Base-by-base conservation (phyloP, 164 flowering plant species). In the Magnolia kwangsiensis region DNA sequence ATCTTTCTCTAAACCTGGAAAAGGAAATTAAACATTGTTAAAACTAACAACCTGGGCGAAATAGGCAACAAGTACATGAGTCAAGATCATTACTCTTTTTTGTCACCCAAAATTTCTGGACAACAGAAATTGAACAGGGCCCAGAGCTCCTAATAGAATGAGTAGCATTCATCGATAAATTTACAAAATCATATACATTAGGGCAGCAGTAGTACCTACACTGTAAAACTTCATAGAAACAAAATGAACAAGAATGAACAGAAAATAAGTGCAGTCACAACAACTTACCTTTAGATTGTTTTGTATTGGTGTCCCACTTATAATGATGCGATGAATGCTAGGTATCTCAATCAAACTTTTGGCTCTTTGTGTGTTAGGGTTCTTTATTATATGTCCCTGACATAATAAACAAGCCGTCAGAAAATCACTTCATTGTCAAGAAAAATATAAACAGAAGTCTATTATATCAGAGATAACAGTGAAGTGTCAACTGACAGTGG, bases 251-350 rank as follows among this genome's bases (percentile, higher is more conserved):
- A 50, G 45, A 29, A 50, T 9, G n/a, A 19, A 16, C 23, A 64
- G 0, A 74, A 71, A 64, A 16, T 2, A 65, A 78, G 61, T 29
- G 7, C 14, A 23, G 13, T 49, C 19, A 2, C 24, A 67, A 14
- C 20, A 29, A 50, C 31, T 70, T 82, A 94, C 99, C 98, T 93
- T 96, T 51, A 96, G 85, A 87, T 96, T 93, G 82, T 96, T 94
- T 80, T 96, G 99, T 69, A 96, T 83, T 71, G 99, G 99, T 20
- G 99, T 96, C 71, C 98, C 99, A 87, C 98, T 96, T 49, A 96
- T 91, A 72, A 96, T 79, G 37, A 96, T 90, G 16, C 98, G 96
- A 78, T 92, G 98, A 74, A 84, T 83, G 87, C 93, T 81, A 14
- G 97, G 95, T 74, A 96, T 90, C 81, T 89, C 91, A 71, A 90